These are phyloP conservation scores for Fusarium sublunatum DNA, from an alignment of 2,329 filamentous ascomycete genomes.

Conservation along the genomic window DNA sequence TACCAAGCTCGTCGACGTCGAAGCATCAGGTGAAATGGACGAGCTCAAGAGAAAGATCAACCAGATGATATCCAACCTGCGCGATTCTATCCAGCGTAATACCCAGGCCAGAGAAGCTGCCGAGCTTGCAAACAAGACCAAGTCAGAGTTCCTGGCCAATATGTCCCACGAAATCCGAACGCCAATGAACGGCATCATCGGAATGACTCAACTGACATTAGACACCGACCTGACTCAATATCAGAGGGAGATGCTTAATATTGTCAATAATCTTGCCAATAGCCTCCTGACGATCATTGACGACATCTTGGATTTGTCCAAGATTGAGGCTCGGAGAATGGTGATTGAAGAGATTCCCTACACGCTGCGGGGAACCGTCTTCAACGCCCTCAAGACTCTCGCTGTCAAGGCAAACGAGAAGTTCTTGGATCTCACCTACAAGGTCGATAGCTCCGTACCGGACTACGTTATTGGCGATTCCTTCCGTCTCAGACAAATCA, in stretches of 20 bases:
- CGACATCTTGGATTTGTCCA: conserved; percentile 78
- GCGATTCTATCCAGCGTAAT: conserved; percentile 96
- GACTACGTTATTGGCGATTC: conserved; percentile 97
- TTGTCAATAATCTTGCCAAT: conserved; percentile 96
- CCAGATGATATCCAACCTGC: conserved; percentile 95
- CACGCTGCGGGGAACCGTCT: conserved; percentile 91
- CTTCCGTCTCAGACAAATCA: conserved; percentile 95
- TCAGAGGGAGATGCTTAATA: conserved; percentile 97
- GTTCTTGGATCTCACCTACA: conserved; percentile 90
- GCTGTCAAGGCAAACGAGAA: conserved; percentile 99
- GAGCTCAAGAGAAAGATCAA: conserved; percentile 99
- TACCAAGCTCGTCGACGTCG: conserved; percentile 94
- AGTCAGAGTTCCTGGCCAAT: conserved; percentile 97
- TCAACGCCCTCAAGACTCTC: conserved; percentile 95
- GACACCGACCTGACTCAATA: conserved; percentile 96
- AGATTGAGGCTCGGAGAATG: conserved; percentile 96
- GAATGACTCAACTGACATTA: conserved; percentile 95
- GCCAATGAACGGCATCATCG: conserved; percentile 97
- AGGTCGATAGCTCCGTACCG: conserved; percentile 91
- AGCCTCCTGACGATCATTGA: conserved; percentile 97
- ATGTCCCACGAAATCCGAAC: conserved; percentile 99
- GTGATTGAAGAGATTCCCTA: conserved; percentile 98
- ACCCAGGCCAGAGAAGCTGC: conserved; percentile 95
- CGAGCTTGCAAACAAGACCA: conserved; percentile 96
- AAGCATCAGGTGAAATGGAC: conserved; percentile 98